These are phyloP conservation scores for Periconia sp. DNA, from an alignment of 2,329 filamentous ascomycete genomes.

Conservation along the genomic window DNA sequence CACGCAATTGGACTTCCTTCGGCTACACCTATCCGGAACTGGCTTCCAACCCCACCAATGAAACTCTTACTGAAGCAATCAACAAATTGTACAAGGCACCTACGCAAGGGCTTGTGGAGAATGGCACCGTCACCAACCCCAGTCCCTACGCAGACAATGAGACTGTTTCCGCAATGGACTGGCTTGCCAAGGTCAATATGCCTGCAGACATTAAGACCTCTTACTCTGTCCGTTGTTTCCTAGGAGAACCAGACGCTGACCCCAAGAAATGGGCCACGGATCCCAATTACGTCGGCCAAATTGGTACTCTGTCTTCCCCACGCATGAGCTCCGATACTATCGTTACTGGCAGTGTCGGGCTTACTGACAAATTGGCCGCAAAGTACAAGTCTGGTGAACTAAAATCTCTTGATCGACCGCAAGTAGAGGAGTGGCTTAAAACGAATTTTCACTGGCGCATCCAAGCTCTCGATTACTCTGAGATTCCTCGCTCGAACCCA, in stretches of 20 bases:
- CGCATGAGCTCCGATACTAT: slow-evolving; percentile 38
- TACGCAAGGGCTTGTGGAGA: slow-evolving; percentile 25
- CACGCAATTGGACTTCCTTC: slow-evolving; percentile 32
- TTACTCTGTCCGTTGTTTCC: slow-evolving; percentile 35
- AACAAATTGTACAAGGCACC: slow-evolving; percentile 31
- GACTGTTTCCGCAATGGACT: slow-evolving; percentile 26
- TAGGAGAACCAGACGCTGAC: slow-evolving; percentile 26
- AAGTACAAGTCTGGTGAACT: slow-evolving; percentile 28
- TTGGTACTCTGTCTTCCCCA: slow-evolving; percentile 42
- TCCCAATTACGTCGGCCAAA: slow-evolving; percentile 45
- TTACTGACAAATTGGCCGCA: slow-evolving; percentile 40
- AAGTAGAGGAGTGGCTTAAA: slow-evolving; percentile 28
- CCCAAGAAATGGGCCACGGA: slow-evolving; percentile 39
- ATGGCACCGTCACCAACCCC: slow-evolving; percentile 17
- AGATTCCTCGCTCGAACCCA: slow-evolving; percentile 29
- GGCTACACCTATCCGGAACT: slow-evolving; percentile 40
- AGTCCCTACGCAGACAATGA: slow-evolving; percentile 5
- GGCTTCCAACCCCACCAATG: slow-evolving; percentile 24
- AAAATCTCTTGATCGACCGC: slow-evolving; percentile 21
- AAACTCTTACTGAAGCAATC: slow-evolving; percentile 27
- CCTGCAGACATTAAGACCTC: slow-evolving; percentile 34
- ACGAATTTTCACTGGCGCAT: slow-evolving; percentile 36
- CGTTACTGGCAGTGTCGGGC: slow-evolving; percentile 44
- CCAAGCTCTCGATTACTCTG: slow-evolving; percentile 29
- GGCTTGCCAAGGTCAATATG: slow-evolving; percentile 34